Base-by-base conservation (phyloP, 108 stramenopile genomes). In the Aurantiochytrium sp. region DNA sequence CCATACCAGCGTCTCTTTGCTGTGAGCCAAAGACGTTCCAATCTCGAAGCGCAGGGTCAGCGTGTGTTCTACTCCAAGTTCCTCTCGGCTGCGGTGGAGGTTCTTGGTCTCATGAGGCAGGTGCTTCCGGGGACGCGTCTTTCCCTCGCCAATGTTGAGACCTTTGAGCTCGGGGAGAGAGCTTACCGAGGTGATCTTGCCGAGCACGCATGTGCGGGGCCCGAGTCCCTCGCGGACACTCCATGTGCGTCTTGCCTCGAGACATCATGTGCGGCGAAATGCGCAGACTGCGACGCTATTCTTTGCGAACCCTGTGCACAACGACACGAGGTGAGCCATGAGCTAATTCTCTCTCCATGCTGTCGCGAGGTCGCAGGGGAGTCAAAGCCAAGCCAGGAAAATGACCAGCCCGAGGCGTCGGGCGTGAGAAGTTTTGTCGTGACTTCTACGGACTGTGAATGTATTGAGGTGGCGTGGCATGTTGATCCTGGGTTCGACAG, bases 31-130 rank as follows among this genome's bases (percentile, higher is more conserved):
- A 12, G 1, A 4, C 45, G 76, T 47, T 14, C 51, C 76, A 53
- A 53, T 12, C 6, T 53, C 76, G 76, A 83, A 23, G 51, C 49
- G 10, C 76, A 53, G 49, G 45, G 76, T 0, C 49, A 53, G 51
- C 45, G 76, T 12, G 76, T 83, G 51, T 83, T 83, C 51, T 83
- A 53, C 49, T 83, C 76, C 76, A 83, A 83, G 28, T 83, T 53
- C 4, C 45, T 53, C 51, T 47, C 76, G 18, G 64, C 64, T 18
- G 64, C 10, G 12, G 64, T 69, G 64, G 64, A 69, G 64, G 25
- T 69, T 12, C 25, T 69, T 14, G 42, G 35, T 23, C 42, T 69
- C 35, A 69, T 69, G 64, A 14, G 64, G 1, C 35, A 69, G 42
- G 25, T 23, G 2, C 64, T 69, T 14, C 35, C 64, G 6, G 35